Conservation (phyloP, 345 rosid genomes). For the Pistacia integerrima region DNA sequence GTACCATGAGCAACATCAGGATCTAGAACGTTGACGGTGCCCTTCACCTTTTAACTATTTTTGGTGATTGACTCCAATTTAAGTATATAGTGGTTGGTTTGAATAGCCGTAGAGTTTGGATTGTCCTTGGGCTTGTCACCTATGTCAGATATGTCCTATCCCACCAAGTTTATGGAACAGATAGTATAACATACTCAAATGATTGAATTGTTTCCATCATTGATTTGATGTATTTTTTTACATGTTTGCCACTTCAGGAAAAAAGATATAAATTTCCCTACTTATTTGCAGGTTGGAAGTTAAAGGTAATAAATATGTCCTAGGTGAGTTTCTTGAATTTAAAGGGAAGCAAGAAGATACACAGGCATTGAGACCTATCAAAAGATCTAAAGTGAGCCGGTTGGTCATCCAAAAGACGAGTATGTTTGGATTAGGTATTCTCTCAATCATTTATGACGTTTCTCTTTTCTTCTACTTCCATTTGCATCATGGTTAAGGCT, state of each 20-base stretch:
- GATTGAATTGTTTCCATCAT: not conserved
- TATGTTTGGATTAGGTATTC: constrained; percentile 88
- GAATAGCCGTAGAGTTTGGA: not conserved
- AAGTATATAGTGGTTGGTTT: not conserved
- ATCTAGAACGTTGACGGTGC: not conserved
- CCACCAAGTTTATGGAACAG: not conserved
- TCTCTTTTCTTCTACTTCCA: not conserved
- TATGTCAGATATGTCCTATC: not conserved
- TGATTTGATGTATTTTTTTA: not conserved
- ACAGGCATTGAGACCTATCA: constrained; percentile 55
- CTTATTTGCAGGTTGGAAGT: constrained; percentile 72
- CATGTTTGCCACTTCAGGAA: constrained; percentile 11
- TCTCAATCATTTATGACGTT: constrained; percentile 7
- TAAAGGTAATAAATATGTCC: constrained; percentile 64
- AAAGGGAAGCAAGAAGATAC: constrained; percentile 83
- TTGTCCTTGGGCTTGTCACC: not conserved
- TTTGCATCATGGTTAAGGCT: not conserved
- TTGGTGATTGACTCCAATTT: not conserved
- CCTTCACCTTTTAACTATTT: not conserved
- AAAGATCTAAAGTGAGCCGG: constrained; percentile 77
- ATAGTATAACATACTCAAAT: not conserved
- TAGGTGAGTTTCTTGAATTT: constrained; percentile 87
- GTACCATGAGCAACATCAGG: not conserved
- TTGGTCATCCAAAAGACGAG: constrained; percentile 75
- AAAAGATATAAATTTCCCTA: not conserved